Base-by-base conservation (phyloP, 2,329 filamentous ascomycete species). In the Fusarium chlamydosporum region DNA sequence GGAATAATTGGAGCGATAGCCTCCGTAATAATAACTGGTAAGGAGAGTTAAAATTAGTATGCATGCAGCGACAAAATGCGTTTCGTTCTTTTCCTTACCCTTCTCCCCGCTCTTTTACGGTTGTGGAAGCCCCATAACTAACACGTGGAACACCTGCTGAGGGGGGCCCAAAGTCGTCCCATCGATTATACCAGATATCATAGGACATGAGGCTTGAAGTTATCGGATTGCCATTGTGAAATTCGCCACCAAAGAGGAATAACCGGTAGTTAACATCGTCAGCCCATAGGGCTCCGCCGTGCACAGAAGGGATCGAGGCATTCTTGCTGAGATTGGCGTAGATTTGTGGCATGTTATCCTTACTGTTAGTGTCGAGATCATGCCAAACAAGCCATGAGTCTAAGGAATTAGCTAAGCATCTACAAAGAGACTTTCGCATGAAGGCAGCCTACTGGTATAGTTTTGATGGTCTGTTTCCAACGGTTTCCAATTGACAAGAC, bases 311-410 rank as follows among this genome's bases (percentile, higher is more conserved):
- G 11, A 56, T 5, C 2, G 54, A 56, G 12, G n/a, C 35, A 41
- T 56, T 56, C 6, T 56, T 56, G 20, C 46, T 56, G 10, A 56
- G 46, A 16, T 56, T 54, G 7, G 54, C 46, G 38, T 56, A 12
- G 6, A 56, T 41, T 4, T 56, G 34, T 3, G 54, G 54, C 54
- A 56, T 56, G 23, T 56, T 26, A 16, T 56, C 54, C 20, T 53
- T 56, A 16, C 54, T 56, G 3, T 56, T 56, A 4, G 52, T 37
- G 38, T 56, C 46, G 16, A 56, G 54, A 7, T 56, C 35, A 9
- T 56, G 54, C 35, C 54, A 53, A 1, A 53, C 3, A 0, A 56
- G 4, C 54, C 47, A 56, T 0, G 54, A 34, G 13, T 56, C 54
- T 56, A 4, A 1, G 8, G 2, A 4, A 2, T 6, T 2, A 2